Evolutionary conservation across 306 rosid species (phyloP), one percentile per base, ranked within the genome.

Genomic region (Luffa acutangula): DNA sequence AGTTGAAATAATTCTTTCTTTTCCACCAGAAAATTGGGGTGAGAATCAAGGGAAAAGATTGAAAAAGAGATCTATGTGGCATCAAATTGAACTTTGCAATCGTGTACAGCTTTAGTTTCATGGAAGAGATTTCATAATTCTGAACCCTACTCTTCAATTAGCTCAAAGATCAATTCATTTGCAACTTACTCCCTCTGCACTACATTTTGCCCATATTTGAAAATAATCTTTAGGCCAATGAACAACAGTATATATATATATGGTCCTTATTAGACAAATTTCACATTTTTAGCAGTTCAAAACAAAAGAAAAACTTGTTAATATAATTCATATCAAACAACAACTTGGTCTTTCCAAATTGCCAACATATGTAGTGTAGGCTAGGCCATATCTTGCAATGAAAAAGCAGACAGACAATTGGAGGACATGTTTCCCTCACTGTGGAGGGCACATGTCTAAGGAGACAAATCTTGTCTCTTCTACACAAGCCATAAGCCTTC

Each of bases 361-460:
- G 39, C 48, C 49, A 66, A 43, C 51, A 70, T 43, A n/a, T 43
- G 74, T 3, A 31, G 67, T 25, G 67, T 9, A 17, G 5, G 56
- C 85, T 39, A 46, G 89, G 89, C 25, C 81, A 84, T 52, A 46
- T 12, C 67, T 65, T 85, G 86, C 87, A 85, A 71, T 48, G 43
- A 71, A 77, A 82, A 78, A 74, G 86, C 82, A 83, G 88, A 82
- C 85, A 88, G 39, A 56, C 58, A 12, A 57, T 72, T 82, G 86
- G 86, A 84, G 83, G 87, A 85, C 92, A 86, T 90, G 91, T 79
- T 78, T 67, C 79, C 78, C 80, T 46, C 9, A 20, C n/a, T 43
- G 5, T 51, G 78, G 43, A 74, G 78, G 78, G 62, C 78, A 87
- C 88, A 86, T 86, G 86, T 86, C 74, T 82, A 36, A 70, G 25